Evolutionary conservation across 208 protist species (phyloP).

Genomic region (Trichomonas gallinae): DNA sequence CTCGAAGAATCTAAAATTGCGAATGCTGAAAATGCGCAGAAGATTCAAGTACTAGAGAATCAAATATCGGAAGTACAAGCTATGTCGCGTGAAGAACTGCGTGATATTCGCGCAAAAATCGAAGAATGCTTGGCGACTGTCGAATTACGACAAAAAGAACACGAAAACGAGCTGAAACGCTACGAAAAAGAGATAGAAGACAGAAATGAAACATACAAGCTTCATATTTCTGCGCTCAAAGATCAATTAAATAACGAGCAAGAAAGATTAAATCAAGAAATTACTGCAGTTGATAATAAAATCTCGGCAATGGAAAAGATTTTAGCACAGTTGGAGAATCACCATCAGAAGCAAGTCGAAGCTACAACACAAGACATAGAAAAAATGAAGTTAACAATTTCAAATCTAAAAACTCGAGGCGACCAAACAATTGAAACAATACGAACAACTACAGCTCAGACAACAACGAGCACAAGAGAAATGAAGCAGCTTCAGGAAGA

Average conservation of each 20-base stretch:
- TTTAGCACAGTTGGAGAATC: neutral
- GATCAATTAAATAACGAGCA: neutral
- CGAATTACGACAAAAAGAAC: neutral
- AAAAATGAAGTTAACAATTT: neutral
- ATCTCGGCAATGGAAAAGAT: neutral
- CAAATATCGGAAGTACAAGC: constrained; percentile 7
- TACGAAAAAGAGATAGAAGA: neutral
- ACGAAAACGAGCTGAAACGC: neutral
- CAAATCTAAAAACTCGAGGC: neutral
- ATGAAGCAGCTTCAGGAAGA: neutral
- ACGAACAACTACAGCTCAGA: neutral
- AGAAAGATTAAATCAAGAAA: neutral
- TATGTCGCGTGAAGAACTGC: neutral
- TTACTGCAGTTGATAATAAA: neutral
- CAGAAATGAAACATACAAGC: neutral
- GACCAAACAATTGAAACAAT: neutral
- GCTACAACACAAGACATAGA: neutral
- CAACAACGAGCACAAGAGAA: neutral
- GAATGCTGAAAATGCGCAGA: neutral
- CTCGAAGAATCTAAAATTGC: neutral
- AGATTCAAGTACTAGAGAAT: neutral
- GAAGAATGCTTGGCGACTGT: neutral
- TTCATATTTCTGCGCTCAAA: neutral
- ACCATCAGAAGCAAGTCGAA: neutral
- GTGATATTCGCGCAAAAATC: neutral